Evolutionary conservation across 1,284 basidiomycete species (phyloP).

Genomic region (Sporisorium exsertum): DNA sequence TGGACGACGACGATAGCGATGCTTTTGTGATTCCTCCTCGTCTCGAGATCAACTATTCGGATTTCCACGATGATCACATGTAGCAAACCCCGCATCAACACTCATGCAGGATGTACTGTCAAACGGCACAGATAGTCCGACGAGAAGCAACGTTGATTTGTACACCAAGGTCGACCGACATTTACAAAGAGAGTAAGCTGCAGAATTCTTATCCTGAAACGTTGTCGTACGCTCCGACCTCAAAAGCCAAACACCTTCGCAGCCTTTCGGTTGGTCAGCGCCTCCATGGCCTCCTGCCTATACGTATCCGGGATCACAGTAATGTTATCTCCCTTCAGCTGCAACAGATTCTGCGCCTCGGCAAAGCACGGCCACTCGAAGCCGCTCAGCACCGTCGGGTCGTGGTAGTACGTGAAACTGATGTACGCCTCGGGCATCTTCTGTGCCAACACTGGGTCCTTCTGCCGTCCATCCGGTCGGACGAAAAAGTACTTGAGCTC

Average conservation of each 20-base stretch:
- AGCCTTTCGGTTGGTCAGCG: slow-evolving; percentile 21
- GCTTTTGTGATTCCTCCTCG: slow-evolving; percentile 59
- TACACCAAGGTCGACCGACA: background rate
- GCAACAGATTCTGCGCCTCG: slow-evolving; percentile 18
- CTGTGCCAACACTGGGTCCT: slow-evolving; percentile 27
- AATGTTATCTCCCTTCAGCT: slow-evolving; percentile 44
- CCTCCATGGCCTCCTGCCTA: slow-evolving; percentile 43
- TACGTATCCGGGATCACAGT: slow-evolving; percentile 37
- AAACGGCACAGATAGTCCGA: background rate
- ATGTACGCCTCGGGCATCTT: slow-evolving; percentile 36
- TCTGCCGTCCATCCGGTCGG: slow-evolving; percentile 19
- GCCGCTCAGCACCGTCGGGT: slow-evolving; percentile 25
- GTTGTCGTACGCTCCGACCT: background rate
- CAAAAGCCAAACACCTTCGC: slow-evolving; percentile 37
- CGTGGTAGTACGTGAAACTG: slow-evolving; percentile 35
- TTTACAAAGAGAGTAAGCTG: too few species aligned
- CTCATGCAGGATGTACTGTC: background rate
- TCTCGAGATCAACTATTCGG: slow-evolving; percentile 50
- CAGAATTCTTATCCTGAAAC: background rate
- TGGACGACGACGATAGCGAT: slow-evolving; percentile 53
- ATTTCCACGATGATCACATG: slow-evolving; percentile 40
- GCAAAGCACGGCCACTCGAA: slow-evolving; percentile 33
- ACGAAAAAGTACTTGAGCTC: slow-evolving; percentile 40
- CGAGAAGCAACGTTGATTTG: background rate
- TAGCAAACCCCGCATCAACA: slow-evolving; percentile 1